Base-by-base conservation (phyloP, 1,284 basidiomycete genomes). In the Lentinula novae-zelandiae region DNA sequence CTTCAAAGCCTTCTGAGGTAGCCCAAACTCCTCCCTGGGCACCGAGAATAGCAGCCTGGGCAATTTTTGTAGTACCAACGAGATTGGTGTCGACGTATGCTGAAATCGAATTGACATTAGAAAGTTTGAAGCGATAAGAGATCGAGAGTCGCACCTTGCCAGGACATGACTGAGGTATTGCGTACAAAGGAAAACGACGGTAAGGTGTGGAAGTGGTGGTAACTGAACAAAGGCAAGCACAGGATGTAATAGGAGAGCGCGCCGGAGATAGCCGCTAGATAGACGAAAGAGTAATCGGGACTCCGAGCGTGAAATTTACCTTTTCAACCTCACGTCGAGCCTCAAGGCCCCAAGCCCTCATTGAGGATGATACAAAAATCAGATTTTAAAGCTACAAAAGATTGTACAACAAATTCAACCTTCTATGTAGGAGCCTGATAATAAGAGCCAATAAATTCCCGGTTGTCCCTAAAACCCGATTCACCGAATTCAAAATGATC, bases 21-120 rank as follows among this genome's bases (percentile, higher is more conserved):
- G 94, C 95, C 96, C 96, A 98, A 31, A 96, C 82, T 63, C 96
- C 95, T 55, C 95, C 94, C 68, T 86, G 77, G 65, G 82, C 83
- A 46, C 95, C 95, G 58, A 98, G 66, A 75, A 98, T 97, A 49
- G 94, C 94, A 46, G 93, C 95, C 69, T 84, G 82, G 46, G 77
- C 61, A 72, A 97, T 79, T 76, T 87, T 92, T 68, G 87, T 88
- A 61, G 81, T 90, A 34, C 86, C 91, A 66, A 96, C 73, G 64
- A 98, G 86, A 73, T 95, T 89, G 70, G 78, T 77, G 76, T 98
- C 93, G 73, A 97, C 92, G 79, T 96, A 96, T 62, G 78, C 93
- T 95, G 70, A 31, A 61, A 49, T 39, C 17, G 52, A 60, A 62
- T 13, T 44, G 33, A 52, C 44, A 13, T 46, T 27, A 34, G 6